Evolutionary conservation across 352 stramenopile species (phyloP).

Genomic region (Blastocystis sp.): DNA sequence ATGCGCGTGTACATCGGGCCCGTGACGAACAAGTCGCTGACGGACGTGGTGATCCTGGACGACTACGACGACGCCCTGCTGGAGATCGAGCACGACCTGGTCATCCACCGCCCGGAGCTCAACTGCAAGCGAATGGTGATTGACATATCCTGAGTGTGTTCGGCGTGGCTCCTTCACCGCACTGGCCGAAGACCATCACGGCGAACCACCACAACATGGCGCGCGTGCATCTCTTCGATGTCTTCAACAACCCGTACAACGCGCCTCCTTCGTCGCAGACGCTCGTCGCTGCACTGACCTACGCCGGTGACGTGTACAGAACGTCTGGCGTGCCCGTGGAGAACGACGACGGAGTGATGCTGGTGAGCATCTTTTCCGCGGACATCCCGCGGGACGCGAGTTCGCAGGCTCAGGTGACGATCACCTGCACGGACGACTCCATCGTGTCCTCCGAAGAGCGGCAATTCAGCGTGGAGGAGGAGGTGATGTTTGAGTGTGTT

Average conservation of each 20-base stretch:
- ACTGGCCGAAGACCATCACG: background rate
- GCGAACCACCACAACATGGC: background rate
- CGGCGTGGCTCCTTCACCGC: background rate
- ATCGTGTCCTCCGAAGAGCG: too few species aligned
- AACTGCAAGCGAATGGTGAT: background rate
- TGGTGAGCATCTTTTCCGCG: background rate
- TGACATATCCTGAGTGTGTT: background rate
- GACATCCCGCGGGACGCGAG: background rate
- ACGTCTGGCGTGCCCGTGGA: background rate
- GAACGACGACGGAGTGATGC: background rate
- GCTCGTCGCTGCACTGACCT: too few species aligned
- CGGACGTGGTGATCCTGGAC: background rate
- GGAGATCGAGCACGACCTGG: background rate
- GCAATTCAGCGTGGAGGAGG: background rate
- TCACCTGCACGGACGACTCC: background rate
- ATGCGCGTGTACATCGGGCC: background rate
- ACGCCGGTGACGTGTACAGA: background rate
- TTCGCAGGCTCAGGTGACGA: background rate
- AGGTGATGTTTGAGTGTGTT: background rate
- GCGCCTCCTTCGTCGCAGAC: background rate
- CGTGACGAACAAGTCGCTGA: background rate
- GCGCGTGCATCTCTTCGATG: background rate
- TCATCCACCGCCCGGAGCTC: background rate
- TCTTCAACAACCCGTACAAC: background rate
- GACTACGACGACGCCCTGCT: background rate